Base-by-base conservation (phyloP, 352 stramenopile genomes). In the Globisporangium nodosum region DNA sequence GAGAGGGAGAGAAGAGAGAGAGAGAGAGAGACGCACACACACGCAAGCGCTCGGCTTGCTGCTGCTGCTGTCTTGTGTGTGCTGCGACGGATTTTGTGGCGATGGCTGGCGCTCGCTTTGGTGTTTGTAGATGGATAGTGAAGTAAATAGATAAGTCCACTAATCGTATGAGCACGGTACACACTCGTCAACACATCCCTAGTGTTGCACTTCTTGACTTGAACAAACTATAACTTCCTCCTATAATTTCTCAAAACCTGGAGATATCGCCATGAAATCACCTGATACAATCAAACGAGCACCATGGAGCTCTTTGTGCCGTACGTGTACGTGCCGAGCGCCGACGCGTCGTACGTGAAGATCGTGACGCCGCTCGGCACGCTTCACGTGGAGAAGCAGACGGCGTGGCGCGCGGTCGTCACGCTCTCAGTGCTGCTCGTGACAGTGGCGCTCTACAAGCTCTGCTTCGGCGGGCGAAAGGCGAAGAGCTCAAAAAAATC, bases 271-370 rank as follows among this genome's bases (percentile, higher is more conserved):
- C 6, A 35, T 31, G 21, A 30, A 24, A 30, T 27, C 46, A 3
- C 46, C 31, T 15, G 5, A 52, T 12, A 53, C 27, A 60, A 20
- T 48, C 48, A 45, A 47, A 39, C 4, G 12, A 53, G 52, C 42
- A 53, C 20, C 20, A 58, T 56, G 52, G 33, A 61, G 49, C 16
- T 73, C 39, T 94, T 92, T 66, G 15, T 90, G 63, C 83, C 83
- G 52, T 93, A 91, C 52, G 43, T 93, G 51, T 91, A 93, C 66
- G 65, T 77, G 37, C 81, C 79, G 33, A 88, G 76, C 65, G 54
- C 66, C 0, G 64, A 83, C 18, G 74, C 76, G 54, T 40, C 65
- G 33, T 82, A 90, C 63, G 55, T 83, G 35, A 89, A 81, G 64
- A 39, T 94, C 33, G 81, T 93, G 61, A 93, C 79, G 21, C 81